phyloP scores from a whole-genome alignment of 2,329 filamentous ascomycete species.

The Fusarium nurragi region DNA sequence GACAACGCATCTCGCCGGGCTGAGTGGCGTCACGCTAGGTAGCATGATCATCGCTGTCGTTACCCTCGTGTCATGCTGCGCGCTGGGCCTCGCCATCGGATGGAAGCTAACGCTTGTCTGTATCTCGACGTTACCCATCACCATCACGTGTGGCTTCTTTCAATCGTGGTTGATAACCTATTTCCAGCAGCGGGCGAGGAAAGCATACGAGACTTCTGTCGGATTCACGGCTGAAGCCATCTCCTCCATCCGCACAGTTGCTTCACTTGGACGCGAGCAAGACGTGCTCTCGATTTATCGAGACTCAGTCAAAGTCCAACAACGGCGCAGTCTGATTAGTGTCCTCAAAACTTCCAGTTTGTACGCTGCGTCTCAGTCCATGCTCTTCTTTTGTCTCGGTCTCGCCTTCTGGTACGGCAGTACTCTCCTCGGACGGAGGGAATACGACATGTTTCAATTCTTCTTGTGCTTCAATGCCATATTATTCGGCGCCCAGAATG shows the following conservation, averaged over 20 bases:
- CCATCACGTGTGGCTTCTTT: constrained; percentile 54
- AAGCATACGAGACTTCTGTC: constrained; percentile 12
- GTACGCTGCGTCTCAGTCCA: constrained; percentile 14
- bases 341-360: constrained; percentile 1
- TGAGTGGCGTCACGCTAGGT: constrained; percentile 23
- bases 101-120: constrained; percentile 58
- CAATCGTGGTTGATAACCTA: constrained; percentile 46
- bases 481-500: constrained; percentile 76
- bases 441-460: constrained; percentile 34
- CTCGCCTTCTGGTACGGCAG: constrained; percentile 35
- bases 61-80: constrained; percentile 6
- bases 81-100: constrained; percentile 44
- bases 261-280: constrained; percentile 15
- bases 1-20: constrained; percentile 4
- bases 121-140: constrained; percentile 51
- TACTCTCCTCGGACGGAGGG: neutral
- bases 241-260: constrained; percentile 28
- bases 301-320: neutral
- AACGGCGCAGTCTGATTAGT: neutral
- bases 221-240: constrained; percentile 9
- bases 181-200: constrained; percentile 8
- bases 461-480: constrained; percentile 23
- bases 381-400: constrained; percentile 3
- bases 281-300: constrained; percentile 1
- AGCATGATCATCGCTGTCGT: constrained; percentile 3